Percentiles rank a stretch among this genome's conserved stretches.
These are phyloP conservation scores for Gnomoniopsis smithogilvyi DNA, from an alignment of 2,329 filamentous ascomycete genomes.

Conservation along the genomic window DNA sequence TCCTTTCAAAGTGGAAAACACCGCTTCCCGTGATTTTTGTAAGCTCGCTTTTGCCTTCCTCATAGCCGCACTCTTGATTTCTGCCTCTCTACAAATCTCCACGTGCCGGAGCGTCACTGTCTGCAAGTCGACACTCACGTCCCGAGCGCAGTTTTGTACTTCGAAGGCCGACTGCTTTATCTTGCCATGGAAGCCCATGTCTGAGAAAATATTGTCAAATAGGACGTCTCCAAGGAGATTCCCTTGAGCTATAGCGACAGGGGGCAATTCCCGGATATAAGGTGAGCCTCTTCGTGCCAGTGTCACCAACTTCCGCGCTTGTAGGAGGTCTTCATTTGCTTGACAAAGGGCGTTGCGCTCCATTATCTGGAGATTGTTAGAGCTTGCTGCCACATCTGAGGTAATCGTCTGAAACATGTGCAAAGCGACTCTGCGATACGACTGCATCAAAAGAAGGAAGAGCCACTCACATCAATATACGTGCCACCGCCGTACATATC, in stretches of 20 bases:
- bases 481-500: conserved; percentile 50
- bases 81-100: conserved; percentile 30
- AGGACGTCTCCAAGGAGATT: conserved; percentile 47
- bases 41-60: conserved; percentile 33
- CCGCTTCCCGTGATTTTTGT: conserved; percentile 41
- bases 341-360: conserved; percentile 48
- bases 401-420: neutral
- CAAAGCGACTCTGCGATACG: neutral
- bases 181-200: conserved; percentile 49
- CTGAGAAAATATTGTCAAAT: conserved; percentile 54
- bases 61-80: conserved; percentile 26
- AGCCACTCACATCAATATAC: conserved; percentile 32
- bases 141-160: conserved; percentile 31
- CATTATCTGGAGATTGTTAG: conserved; percentile 35
- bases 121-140: conserved; percentile 28
- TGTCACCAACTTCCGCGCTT: conserved; percentile 36
- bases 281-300: conserved; percentile 40
- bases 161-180: conserved; percentile 41
- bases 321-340: conserved; percentile 40
- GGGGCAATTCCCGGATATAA: conserved; percentile 34
- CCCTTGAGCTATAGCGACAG: conserved; percentile 41
- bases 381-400: neutral
- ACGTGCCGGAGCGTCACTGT: conserved; percentile 29
- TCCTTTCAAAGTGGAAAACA: conserved; percentile 32
- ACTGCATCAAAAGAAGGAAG: neutral